Percentiles rank a stretch among this genome's conserved stretches.
Evolutionary conservation across 1,139 yeast species (phyloP).

Genomic region (Yarrowia galli): DNA sequence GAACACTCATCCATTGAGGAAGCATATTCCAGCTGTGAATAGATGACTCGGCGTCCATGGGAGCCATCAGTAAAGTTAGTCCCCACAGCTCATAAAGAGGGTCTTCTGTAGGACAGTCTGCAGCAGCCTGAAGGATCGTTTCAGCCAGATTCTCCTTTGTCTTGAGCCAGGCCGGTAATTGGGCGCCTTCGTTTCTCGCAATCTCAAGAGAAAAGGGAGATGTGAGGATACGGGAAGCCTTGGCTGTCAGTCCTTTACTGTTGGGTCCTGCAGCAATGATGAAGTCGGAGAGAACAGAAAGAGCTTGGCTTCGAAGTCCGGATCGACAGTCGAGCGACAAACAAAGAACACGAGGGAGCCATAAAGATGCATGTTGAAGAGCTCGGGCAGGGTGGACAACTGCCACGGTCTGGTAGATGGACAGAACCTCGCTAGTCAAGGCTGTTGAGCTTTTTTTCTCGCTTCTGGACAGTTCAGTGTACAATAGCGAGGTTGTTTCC

Average conservation of each 20-base stretch:
- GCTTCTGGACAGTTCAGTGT: conserved; percentile 14
- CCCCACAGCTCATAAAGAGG: conserved; percentile 33
- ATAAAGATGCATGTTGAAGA: conserved; percentile 17
- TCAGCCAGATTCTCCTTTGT: conserved; percentile 1
- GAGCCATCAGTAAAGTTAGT: conserved; percentile 11
- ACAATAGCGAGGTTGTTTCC: conserved; percentile 8
- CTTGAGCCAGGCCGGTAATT: conserved; percentile 22
- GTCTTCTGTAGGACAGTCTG: conserved; percentile 22
- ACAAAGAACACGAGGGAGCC: conserved; percentile 32
- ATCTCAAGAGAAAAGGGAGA: conserved; percentile 6
- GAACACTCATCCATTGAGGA: conserved; percentile 20
- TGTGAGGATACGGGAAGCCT: neutral
- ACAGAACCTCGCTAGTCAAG: conserved; percentile 20
- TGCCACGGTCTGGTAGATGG: conserved; percentile 18
- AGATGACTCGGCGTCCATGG: conserved; percentile 23
- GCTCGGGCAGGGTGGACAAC: conserved; percentile 14
- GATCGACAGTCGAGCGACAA: conserved; percentile 11
- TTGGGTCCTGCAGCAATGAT: conserved; percentile 19
- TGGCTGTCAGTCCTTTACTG: conserved; percentile 5
- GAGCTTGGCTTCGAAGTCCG: conserved; percentile 20
- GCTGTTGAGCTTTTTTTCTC: conserved; percentile 32
- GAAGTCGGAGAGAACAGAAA: conserved; percentile 7
- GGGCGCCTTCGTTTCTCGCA: conserved; percentile 13
- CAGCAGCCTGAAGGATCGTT: conserved; percentile 7
- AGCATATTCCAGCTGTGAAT: conserved; percentile 28